Base-by-base conservation (phyloP, 345 rosid species). In the Theobroma cacao region DNA sequence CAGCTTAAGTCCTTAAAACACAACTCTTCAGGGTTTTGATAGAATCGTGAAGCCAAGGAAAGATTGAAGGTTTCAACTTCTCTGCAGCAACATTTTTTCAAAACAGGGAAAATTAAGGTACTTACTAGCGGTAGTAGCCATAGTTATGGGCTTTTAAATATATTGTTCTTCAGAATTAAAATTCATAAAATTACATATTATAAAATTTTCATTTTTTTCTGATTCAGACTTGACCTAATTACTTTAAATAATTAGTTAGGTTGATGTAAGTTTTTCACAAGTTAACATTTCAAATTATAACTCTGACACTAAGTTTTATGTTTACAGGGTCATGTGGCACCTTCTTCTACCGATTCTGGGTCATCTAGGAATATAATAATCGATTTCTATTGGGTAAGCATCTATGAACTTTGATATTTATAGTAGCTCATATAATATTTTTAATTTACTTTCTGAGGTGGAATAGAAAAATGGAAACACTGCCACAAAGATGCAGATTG, bases 301-400 rank as follows among this genome's bases (percentile, higher is more conserved):
- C 47, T 80, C 86, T 85, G 50, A 79, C 58, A 40, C 75, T 40
- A 38, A 56, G 15, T 48, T 85, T 82, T 72, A 41, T 82, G 63
- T 81, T 43, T 86, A 58, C 74, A 81, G 98, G 99, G 99, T 82
- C 97, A 88, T 53, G 65, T 94, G 81, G 98, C 95, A 20, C 98
- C 99, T 78, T 96, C 98, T 62, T 96, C 99, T 60, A 86, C 87
- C 31, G 99, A 96, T 84, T 94, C 97, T 77, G 98, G 99, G 76
- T 96, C 99, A 64, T 89, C 88, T 73, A 97, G 98, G 63, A 96
- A 96, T 88, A 40, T 92, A 47, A 88, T 94, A 77, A 90, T 96
- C 36, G 99, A 96, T 83, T 96, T 96, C 89, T 96, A 96, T 58
- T 96, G 97, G 99, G 99, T 94, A 84, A 91, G 98, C 36, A 53